Percentiles rank a stretch among this genome's conserved stretches.
Evolutionary conservation across 306 rosid species (phyloP).

Genomic region (Cucurbita argyrosperma): DNA sequence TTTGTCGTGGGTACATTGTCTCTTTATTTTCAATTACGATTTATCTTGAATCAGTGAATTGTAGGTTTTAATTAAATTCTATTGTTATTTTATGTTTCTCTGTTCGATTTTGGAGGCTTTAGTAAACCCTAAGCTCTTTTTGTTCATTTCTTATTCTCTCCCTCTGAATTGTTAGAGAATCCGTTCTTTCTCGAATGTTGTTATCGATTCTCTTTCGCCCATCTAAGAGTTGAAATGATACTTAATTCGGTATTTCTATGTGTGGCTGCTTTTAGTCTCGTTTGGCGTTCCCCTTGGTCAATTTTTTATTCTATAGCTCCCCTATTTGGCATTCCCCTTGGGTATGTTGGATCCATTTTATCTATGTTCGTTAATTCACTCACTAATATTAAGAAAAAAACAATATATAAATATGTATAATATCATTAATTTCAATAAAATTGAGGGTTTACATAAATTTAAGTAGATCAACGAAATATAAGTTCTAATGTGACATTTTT

Average conservation of each 20-base stretch:
- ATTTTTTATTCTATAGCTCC: background rate
- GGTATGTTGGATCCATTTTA: too few relatives aligned
- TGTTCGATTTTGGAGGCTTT: background rate
- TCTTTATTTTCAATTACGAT: background rate
- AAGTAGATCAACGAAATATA: too few relatives aligned
- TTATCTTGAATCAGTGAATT: background rate
- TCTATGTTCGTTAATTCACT: too few relatives aligned
- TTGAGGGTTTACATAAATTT: too few relatives aligned
- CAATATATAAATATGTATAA: too few relatives aligned
- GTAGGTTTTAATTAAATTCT: background rate
- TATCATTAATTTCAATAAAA: too few relatives aligned
- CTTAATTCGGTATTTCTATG: background rate
- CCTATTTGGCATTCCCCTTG: too few relatives aligned
- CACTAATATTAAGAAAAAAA: too few relatives aligned
- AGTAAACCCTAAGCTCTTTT: background rate
- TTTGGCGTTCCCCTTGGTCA: background rate
- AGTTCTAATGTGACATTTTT: too few relatives aligned
- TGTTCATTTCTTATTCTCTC: background rate
- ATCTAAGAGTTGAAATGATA: background rate
- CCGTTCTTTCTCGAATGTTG: background rate
- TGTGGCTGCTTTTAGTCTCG: background rate
- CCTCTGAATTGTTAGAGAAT: background rate
- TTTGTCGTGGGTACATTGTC: slow-evolving; percentile 58
- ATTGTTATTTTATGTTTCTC: background rate
- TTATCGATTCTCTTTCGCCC: background rate